Evolutionary conservation across 2,329 filamentous ascomycete species (phyloP), one percentile per base, ranked within the genome.

Genomic region (Nemania bipapillata): DNA sequence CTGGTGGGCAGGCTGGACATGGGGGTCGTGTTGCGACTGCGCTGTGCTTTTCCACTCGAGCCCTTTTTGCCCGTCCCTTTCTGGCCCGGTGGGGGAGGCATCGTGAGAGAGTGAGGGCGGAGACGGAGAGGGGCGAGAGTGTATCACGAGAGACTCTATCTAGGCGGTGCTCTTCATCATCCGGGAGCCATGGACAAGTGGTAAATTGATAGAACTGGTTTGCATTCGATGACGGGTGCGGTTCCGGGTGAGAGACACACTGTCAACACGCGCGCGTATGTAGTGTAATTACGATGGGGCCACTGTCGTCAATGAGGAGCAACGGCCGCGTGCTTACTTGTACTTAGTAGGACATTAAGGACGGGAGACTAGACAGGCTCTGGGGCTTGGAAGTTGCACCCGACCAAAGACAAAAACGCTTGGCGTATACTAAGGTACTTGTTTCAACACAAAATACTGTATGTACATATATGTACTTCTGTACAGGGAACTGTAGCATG

Each of bases 21-120:
- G 40, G 92, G 92, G 17, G 92, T 95, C 40, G 91, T 92, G 80
- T 94, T 94, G 77, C 92, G 90, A 78, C 91, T 94, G 70, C 88
- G 85, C 74, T 90, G 91, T 73, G 89, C 89, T 69, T 89, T 86
- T 74, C 86, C 86, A 73, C 85, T 85, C 69, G 84, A 82, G 66
- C 83, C 84, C 81, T 92, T 92, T 82, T 90, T 91, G 77, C 88
- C 85, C 28, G 87, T 88, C 66, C 88, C 88, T 75, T 89, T 88
- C 76, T 89, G 86, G 72, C 86, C 84, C 55, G 86, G 84, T 64
- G 82, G 82, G 30, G 87, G 86, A 77, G 88, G 86, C 88, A 90
- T 90, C 63, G 68, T 80, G 74, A 53, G 30, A 42, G 37, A 24
- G 24, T 30, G 42, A 22, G n/a, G 50, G 9, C 22, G 20, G n/a